Conservation (phyloP, 1,284 basidiomycete species). For the Schizophyllum commune region DNA sequence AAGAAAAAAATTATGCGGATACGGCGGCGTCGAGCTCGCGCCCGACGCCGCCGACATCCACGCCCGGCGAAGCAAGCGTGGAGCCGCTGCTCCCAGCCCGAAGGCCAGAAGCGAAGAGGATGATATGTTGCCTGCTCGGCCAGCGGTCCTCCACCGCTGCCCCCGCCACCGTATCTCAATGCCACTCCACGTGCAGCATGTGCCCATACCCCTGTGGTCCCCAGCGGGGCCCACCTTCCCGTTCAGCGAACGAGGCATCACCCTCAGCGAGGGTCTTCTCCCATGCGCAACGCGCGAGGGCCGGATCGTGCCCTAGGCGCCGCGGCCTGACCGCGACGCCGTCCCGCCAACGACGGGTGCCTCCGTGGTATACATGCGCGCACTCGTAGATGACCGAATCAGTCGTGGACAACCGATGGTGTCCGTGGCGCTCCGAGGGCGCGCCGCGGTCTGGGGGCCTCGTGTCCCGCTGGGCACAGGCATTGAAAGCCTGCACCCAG, state of each 20-base stretch:
- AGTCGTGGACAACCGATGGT: neutral
- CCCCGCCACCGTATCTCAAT: neutral
- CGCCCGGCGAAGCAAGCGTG: neutral
- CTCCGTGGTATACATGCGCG: neutral
- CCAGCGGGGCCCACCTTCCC: neutral
- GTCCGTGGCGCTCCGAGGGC: neutral
- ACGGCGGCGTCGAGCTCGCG: neutral
- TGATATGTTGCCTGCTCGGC: neutral
- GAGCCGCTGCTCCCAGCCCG: neutral
- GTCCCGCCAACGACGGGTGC: neutral
- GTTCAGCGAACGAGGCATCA: neutral
- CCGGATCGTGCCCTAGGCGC: neutral
- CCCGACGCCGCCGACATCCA: neutral
- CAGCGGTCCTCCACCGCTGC: neutral
- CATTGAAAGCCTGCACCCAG: neutral
- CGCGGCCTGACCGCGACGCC: neutral
- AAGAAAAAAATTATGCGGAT: neutral
- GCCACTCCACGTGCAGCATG: no score
- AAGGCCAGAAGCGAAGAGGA: neutral
- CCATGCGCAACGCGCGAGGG: neutral
- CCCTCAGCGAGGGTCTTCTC: neutral
- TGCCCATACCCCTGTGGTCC: no score
- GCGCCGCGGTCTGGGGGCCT: neutral
- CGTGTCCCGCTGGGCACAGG: neutral
- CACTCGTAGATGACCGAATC: neutral